Conservation (phyloP, 768 basidiomycete species). For the Psilocybe sp. region DNA sequence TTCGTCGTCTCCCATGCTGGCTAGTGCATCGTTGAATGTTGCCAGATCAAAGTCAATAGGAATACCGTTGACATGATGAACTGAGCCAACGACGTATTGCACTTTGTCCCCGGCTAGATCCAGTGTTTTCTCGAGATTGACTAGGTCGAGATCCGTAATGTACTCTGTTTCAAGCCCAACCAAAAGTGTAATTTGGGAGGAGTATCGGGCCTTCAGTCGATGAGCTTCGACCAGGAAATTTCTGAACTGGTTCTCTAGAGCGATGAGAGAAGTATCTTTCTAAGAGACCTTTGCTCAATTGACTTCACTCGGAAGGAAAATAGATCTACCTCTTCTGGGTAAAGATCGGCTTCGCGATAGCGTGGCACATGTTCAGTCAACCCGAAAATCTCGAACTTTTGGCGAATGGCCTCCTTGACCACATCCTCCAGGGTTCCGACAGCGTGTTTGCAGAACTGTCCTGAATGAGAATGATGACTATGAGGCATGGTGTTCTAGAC, state of each 20-base stretch:
- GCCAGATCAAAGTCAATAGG: conserved; percentile 85
- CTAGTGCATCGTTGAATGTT: conserved; percentile 65
- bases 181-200: conserved; percentile 66
- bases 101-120: conserved; percentile 45
- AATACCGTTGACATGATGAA: conserved; percentile 85
- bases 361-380: conserved; percentile 93
- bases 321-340: conserved; percentile 89
- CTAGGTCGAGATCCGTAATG: conserved; percentile 69
- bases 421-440: conserved; percentile 77
- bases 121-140: conserved; percentile 53
- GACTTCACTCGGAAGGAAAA: not conserved
- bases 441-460: conserved; percentile 92
- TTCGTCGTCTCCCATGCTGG: conserved; percentile 37
- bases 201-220: conserved; percentile 63
- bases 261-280: conserved; percentile 50
- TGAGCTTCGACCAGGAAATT: conserved; percentile 78
- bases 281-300: conserved; percentile 26
- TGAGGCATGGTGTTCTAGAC: conserved; percentile 38
- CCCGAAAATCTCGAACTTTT: conserved; percentile 80
- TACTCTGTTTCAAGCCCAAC: conserved; percentile 93
- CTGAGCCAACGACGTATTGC: conserved; percentile 88
- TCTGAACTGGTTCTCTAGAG: conserved; percentile 63
- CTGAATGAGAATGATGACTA: conserved; percentile 90
- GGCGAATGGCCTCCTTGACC: conserved; percentile 72
- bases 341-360: conserved; percentile 77